Evolutionary conservation across 106 monocot species (phyloP), one percentile per base, ranked within the genome.

Genomic region (Phalaenopsis equestris): DNA sequence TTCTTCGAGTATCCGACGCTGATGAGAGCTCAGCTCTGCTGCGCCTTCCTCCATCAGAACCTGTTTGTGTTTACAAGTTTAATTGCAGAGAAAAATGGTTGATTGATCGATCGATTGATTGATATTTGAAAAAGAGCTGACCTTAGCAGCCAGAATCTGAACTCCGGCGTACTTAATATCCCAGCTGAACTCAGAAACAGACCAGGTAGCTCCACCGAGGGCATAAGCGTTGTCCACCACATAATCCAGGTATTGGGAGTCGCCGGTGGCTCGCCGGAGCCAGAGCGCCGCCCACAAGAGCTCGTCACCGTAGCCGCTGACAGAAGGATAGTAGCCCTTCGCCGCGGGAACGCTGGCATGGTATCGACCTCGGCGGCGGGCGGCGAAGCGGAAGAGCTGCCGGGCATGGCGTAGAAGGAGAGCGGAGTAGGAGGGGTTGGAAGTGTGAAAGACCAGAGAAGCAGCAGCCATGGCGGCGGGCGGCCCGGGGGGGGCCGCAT

Each of bases 251-350:
- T 93, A 93, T 2, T 77, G 47, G 14, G 14, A 16, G 6, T 18
- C 19, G 3, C 77, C 82, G 19, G 89, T 85, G 11, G 94, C 95
- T 61, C 77, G 77, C 56, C 89, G 81, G 5, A 95, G 88, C 95
- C 95, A 95, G 42, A 89, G 67, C 8, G 95, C 95, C 14, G 92
- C 95, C 95, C 95, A 95, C n/a, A 95, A 86, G 10, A 95, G 77
- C 88, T 95, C 95, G 79, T 95, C 95, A 2, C 79, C 74, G 86
- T 92, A 95, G 14, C 94, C 94, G 67, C 94, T 94, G 58, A 90
- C 74, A 64, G 94, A 95, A 39, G 90, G 75, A 48, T 95, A 95
- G 84, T 86, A 95, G 41, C 85, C 83, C 84, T 84, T 92, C 58
- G 84, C 92, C n/a, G 52, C 88, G 9, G 72, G 61, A 3, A 95